phyloP scores from a whole-genome alignment of 2,329 filamentous ascomycete genomes.

The Fusarium papillatum region DNA sequence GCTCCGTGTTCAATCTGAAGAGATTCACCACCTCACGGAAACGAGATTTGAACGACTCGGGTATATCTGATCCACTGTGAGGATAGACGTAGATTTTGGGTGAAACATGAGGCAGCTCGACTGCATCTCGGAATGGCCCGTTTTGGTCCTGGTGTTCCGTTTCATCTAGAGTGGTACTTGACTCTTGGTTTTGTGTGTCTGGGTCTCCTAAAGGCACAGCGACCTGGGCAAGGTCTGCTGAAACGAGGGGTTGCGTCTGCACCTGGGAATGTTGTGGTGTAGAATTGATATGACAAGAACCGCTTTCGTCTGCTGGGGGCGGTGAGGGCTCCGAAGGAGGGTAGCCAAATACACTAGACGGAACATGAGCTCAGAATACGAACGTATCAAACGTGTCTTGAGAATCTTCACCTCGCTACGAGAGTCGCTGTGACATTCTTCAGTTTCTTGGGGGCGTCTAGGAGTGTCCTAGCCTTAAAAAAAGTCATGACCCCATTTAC shows the following conservation, averaged over 20 bases:
- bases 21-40: neutral
- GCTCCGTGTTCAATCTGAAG: neutral
- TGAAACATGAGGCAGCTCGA: neutral
- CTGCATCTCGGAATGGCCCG: neutral
- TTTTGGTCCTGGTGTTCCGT: neutral
- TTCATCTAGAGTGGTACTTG: neutral
- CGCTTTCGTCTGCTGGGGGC: neutral
- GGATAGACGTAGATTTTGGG: neutral
- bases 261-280: neutral
- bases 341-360: neutral
- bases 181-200: neutral
- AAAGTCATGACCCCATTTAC: no score
- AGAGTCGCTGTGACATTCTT: neutral
- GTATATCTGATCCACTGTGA: neutral
- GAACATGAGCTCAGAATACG: neutral
- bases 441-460: neutral
- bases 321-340: neutral
- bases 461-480: no score
- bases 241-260: neutral
- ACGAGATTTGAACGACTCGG: neutral
- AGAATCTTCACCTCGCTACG: neutral
- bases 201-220: no score
- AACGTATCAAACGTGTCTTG: no score
- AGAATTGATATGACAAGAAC: neutral
- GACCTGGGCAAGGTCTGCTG: no score